Conservation (phyloP, 768 basidiomycete genomes). For the Agrocybe pediades region DNA sequence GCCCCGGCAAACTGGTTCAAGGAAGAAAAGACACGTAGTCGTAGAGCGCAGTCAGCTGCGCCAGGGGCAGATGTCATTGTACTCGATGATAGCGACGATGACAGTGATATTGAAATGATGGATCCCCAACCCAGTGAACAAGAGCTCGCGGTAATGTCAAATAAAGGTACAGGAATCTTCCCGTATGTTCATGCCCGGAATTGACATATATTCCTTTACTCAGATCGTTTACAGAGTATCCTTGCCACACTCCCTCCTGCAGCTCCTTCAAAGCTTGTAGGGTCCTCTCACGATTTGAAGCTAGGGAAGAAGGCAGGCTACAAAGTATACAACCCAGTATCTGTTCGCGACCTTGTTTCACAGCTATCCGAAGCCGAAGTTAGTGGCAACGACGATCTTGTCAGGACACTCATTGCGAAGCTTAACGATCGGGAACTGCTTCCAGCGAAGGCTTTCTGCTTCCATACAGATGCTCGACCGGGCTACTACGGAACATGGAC, state of each 20-base stretch:
- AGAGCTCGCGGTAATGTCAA: constrained; percentile 34
- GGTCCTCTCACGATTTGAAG: constrained; percentile 12
- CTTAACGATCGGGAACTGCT: constrained; percentile 64
- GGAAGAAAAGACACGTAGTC: constrained; percentile 29
- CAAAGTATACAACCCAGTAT: constrained; percentile 37
- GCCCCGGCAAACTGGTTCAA: constrained; percentile 77
- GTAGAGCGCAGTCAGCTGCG: constrained; percentile 11
- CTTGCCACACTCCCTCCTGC: constrained; percentile 35
- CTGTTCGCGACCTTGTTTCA: constrained; percentile 50
- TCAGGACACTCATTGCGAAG: constrained; percentile 61
- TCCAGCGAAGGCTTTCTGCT: constrained; percentile 83
- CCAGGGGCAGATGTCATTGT: constrained; percentile 54
- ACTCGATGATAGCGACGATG: constrained; percentile 51
- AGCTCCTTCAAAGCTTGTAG: constrained; percentile 12
- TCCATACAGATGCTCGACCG: constrained; percentile 82
- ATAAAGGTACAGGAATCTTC: constrained; percentile 37
- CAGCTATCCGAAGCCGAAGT: constrained; percentile 80
- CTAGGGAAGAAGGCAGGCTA: constrained; percentile 23
- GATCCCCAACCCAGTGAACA: constrained; percentile 18
- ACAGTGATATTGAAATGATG: constrained; percentile 26
- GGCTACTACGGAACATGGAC: constrained; percentile 97
- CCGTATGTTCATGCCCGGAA: background rate
- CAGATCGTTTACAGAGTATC: constrained; percentile 42
- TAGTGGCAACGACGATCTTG: constrained; percentile 66
- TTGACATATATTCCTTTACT: background rate